Base-by-base conservation (phyloP, 768 basidiomycete species). In the Amanita polypyramis region DNA sequence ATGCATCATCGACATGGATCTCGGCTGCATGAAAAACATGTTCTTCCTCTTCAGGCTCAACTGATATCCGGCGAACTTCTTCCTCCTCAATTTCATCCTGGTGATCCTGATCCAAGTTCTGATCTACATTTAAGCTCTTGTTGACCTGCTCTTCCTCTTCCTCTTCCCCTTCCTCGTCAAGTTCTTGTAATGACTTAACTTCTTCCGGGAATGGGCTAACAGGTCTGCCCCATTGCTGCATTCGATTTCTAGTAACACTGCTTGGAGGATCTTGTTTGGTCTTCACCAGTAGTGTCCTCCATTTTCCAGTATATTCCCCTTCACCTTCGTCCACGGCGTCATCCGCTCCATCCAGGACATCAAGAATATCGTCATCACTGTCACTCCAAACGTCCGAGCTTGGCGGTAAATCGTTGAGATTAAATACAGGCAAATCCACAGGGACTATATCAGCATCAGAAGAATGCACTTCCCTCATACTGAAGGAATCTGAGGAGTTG, bases 301-400 rank as follows among this genome's bases (percentile, higher is more conserved):
- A 86, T 27, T 66, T 70, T 9, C 83, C 85, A 5, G 85, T 87
- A 56, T 73, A 86, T 52, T 86, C 81, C 17, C 82, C 80, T 25
- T 72, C 66, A 1, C 66, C 74, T 47, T 74, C 69, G 10, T 57
- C 62, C 11, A 42, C 38, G 8, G 23, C 42, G 14, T 46, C 40
- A 19, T 20, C 19, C 15, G 52, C 47, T 2, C 42, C 45, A 21
- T 51, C 48, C n/a, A 23, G 14, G 12, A n/a, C 15, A 33, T 41
- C 27, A 11, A 39, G 7, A 30, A 23, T 45, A n/a, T 64, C 67
- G 25, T 62, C 60, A 45, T 72, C 70, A 21, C 61, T 68, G 47
- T 69, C 65, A 29, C 60, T 66, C 66, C 68, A 68, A 9, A 52
- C 60, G 23, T 47, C 54, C 12, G 55, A 54, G 27, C 49, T 56